Evolutionary conservation across 441 rosid species (phyloP), one percentile per base, ranked within the genome.

Genomic region (Erodium chrysanthum): DNA sequence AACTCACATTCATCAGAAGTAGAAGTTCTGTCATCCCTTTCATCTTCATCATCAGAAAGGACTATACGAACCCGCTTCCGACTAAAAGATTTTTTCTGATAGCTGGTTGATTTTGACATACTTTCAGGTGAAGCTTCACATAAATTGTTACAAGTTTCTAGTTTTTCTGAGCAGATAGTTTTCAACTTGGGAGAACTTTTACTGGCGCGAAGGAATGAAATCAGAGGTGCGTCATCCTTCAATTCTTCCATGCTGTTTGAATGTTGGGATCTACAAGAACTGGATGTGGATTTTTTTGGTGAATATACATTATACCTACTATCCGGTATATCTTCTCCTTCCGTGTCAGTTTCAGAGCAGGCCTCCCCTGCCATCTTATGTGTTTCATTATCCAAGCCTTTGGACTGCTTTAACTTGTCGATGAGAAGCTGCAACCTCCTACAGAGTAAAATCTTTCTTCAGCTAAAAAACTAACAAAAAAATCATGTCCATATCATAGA

Each of bases 291-390:
- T 21, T 29, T 75, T 54, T 74, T 71, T 23, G 80, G 78, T 70
- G 82, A 76, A 73, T 77, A 70, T 72, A 76, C 76, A 75, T 65
- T 70, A 71, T 78, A 59, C 78, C 68, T 78, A 75, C 75, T 71
- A 73, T 79, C 82, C 42, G 80, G 79, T 66, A 70, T 64, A 71
- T 72, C 84, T 73, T 82, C 86, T 68, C 76, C 94, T 74, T 87
- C 97, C 37, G 98, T 86, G 72, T 95, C 97, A 50, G 93, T 92
- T 77, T 95, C 98, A 70, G 93, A 83, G 81, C 95, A 92, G 79
- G 78, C 82, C 67, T 87, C 93, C 46, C 37, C 70, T 46, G 77
- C 70, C 61, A 69, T 68, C 73, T 68, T 72, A 50, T 79, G 68
- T 12, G 5, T 67, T 68, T 83, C 85, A 64, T 70, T 79, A 75